These are phyloP conservation scores for Fusarium sp. DNA, from an alignment of 2,329 filamentous ascomycete species.

Conservation along the genomic window DNA sequence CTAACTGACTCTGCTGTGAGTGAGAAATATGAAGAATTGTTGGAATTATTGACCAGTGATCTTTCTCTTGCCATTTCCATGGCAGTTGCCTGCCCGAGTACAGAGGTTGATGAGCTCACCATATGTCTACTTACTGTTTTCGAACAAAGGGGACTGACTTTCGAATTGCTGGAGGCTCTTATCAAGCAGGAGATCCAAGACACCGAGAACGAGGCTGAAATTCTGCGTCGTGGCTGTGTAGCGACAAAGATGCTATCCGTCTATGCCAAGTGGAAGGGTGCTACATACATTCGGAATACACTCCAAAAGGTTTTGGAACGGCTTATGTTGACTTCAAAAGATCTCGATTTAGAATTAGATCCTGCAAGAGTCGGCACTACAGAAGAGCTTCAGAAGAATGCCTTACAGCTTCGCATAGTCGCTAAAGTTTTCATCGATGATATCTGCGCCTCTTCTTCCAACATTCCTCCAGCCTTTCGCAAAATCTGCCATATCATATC, in stretches of 20 bases:
- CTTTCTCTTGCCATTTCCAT: slow-evolving; percentile 72
- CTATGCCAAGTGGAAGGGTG: slow-evolving; percentile 78
- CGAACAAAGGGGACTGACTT: slow-evolving; percentile 71
- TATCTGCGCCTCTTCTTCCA: slow-evolving; percentile 71
- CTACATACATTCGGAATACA: slow-evolving; percentile 70
- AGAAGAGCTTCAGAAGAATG: slow-evolving; percentile 74
- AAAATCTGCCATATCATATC: slow-evolving; percentile 76
- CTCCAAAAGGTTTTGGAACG: slow-evolving; percentile 74
- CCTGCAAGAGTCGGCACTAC: slow-evolving; percentile 68
- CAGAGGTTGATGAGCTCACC: slow-evolving; percentile 75
- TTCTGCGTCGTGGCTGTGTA: slow-evolving; percentile 74
- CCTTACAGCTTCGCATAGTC: slow-evolving; percentile 72
- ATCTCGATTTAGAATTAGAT: slow-evolving; percentile 75
- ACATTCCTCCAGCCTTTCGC: slow-evolving; percentile 71
- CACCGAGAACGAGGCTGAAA: slow-evolving; percentile 76
- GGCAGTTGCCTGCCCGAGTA: slow-evolving; percentile 73
- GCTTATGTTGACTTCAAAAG: slow-evolving; percentile 73
- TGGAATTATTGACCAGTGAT: slow-evolving; percentile 72
- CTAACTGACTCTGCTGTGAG: slow-evolving; percentile 74
- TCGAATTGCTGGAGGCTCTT: slow-evolving; percentile 72
- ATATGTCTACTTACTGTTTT: slow-evolving; percentile 77
- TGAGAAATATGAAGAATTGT: slow-evolving; percentile 74
- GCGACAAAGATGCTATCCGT: slow-evolving; percentile 79
- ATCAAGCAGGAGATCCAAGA: slow-evolving; percentile 77
- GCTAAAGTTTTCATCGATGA: slow-evolving; percentile 78